Percentiles rank a stretch among this genome's conserved stretches.
These are phyloP conservation scores for Rutidosis leptorrhynchoides DNA, from an alignment of 129 eudicot genomes.

Conservation along the genomic window DNA sequence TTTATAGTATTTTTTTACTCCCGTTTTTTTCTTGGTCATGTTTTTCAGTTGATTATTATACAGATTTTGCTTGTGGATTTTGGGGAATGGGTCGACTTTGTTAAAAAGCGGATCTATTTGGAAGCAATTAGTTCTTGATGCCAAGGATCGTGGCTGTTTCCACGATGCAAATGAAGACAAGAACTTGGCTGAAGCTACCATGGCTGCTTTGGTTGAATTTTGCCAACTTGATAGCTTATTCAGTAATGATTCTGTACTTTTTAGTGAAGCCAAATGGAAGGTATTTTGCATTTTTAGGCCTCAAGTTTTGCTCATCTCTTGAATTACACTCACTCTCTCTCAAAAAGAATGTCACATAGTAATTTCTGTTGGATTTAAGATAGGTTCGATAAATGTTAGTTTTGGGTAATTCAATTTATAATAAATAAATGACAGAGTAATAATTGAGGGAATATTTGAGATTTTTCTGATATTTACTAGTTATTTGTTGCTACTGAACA, in stretches of 20 bases:
- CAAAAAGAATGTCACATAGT: too few relatives aligned
- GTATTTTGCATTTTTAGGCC: too few relatives aligned
- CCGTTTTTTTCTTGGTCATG: background rate
- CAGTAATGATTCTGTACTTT: background rate
- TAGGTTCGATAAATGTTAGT: too few relatives aligned
- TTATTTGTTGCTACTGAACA: too few relatives aligned
- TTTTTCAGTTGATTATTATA: background rate
- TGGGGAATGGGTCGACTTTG: constrained; percentile 65
- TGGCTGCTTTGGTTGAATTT: constrained; percentile 21
- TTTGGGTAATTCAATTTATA: too few relatives aligned
- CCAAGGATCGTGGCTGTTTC: constrained; percentile 56
- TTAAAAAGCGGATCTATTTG: constrained; percentile 57
- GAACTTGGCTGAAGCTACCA: constrained; percentile 36
- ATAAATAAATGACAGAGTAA: too few relatives aligned
- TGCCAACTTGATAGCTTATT: background rate
- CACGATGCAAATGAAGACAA: constrained; percentile 51
- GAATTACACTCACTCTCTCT: too few relatives aligned
- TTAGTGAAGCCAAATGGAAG: constrained; percentile 16
- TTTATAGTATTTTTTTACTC: background rate
- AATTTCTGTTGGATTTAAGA: too few relatives aligned
- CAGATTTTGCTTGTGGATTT: constrained; percentile 75
- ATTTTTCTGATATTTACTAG: too few relatives aligned
- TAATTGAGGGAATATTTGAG: too few relatives aligned
- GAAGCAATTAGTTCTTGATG: constrained; percentile 52
- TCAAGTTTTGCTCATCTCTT: too few relatives aligned